Percentiles rank a stretch among this genome's conserved stretches.
Evolutionary conservation across 1,139 yeast genomes (phyloP).

Genomic region (Debaryomyces sp.): DNA sequence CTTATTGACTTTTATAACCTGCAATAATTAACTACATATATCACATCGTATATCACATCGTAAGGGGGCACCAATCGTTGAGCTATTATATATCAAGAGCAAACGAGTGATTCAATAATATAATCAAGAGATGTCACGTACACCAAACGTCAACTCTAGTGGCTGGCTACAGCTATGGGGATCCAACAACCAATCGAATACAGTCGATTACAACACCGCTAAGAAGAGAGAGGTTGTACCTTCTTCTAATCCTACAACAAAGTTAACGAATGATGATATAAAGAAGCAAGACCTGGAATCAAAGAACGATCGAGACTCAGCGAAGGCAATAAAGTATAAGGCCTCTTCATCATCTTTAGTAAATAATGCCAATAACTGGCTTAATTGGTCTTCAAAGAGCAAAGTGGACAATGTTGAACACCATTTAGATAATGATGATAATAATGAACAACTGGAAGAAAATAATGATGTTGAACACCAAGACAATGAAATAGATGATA

Average conservation of each 20-base stretch:
- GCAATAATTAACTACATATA: not conserved
- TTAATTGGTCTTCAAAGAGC: constrained; percentile 18
- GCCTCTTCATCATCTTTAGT: constrained; percentile 24
- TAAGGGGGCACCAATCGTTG: not conserved
- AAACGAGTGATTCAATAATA: not conserved
- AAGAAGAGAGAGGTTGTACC: not conserved
- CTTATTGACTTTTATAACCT: not conserved
- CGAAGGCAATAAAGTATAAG: constrained; percentile 14
- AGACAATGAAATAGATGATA: constrained; percentile 18
- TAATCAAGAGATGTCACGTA: constrained; percentile 4
- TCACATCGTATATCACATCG: not conserved
- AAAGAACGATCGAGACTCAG: not conserved
- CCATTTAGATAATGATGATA: constrained; percentile 4
- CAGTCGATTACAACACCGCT: not conserved
- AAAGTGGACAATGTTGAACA: not conserved
- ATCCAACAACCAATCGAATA: constrained; percentile 2
- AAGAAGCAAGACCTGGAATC: not conserved
- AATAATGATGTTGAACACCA: constrained; percentile 14
- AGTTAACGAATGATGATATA: not conserved
- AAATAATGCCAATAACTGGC: constrained; percentile 24
- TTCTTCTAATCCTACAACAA: not conserved
- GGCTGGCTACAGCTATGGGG: constrained; percentile 14
- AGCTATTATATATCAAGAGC: not conserved
- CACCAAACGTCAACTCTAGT: constrained; percentile 6
- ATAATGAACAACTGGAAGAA: constrained; percentile 8